Base-by-base conservation (phyloP, 176 grass and related monocot genomes). In the Rhipidocladum racemiflorum region DNA sequence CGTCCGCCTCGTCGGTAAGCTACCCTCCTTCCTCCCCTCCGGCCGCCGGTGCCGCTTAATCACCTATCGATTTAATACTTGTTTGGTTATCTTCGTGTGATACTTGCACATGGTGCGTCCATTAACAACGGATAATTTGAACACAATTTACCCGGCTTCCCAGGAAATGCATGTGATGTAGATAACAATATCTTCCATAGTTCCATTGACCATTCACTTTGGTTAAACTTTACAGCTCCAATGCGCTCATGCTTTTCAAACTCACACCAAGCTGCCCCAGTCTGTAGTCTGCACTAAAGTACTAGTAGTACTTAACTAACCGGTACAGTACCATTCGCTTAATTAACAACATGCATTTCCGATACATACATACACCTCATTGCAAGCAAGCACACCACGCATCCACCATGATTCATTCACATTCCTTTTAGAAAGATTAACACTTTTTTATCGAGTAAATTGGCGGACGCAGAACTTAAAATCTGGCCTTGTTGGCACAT, bases 1-100 rank as follows among this genome's bases (percentile, higher is more conserved):
- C 55, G 96, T 93, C 54, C 90, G 86, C 14, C 90, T 98, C 49
- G 71, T 91, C 49, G 92, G 96, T 98, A 85, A 81, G 76, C 49
- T 1, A 23, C 14, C 1, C 12, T 49, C 3, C 65, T 1, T 30
- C 0, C 27, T 5, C 53, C 3, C 10, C 54, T 39, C 81, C 38
- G 66, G 87, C 68, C 25, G 75, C 27, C 74, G 68, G 29, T 43
- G 7, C n/a, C 62, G 12, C 9, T 35, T 65, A 59, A 61, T 18
- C 4, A 24, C 18, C 53, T 51, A 0, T 61, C 29, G 0, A 51
- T 83, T 44, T 30, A 63, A 0, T 1, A 61, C 13, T 56, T 0
- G 25, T 35, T 82, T 80, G 32, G 3, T 16, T 72, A 54, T 72
- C 9, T 16, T 4, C 49, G 18, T 40, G 57, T 45, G 76, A 36